Percentiles rank a stretch among this genome's conserved stretches.
These are phyloP conservation scores for Ammopiptanthus mongolicus DNA, from an alignment of 306 rosid genomes.

Conservation along the genomic window DNA sequence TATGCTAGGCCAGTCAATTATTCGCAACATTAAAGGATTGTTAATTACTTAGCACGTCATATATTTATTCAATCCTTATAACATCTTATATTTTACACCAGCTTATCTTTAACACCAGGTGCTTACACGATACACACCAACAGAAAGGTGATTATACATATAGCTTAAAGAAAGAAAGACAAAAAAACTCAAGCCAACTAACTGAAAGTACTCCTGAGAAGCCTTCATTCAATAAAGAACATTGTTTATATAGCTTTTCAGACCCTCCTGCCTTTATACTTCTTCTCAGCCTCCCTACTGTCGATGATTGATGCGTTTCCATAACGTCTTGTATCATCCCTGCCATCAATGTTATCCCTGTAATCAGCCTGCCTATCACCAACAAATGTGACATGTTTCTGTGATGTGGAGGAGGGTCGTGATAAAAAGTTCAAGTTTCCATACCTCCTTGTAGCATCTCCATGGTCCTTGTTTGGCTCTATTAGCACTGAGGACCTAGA, in stretches of 20 bases:
- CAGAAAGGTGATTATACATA: background rate
- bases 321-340: conserved; percentile 2
- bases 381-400: background rate
- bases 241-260: background rate
- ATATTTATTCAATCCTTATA: conserved; percentile 4
- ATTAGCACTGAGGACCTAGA: background rate
- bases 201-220: background rate
- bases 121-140: background rate
- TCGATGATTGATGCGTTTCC: background rate
- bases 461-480: background rate
- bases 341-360: background rate
- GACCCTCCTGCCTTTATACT: conserved; percentile 2
- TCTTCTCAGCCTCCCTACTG: conserved; percentile 13
- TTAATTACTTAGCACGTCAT: background rate
- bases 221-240: background rate
- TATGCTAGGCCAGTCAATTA: background rate
- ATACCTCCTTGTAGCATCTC: conserved; percentile 15
- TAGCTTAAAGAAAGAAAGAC: background rate
- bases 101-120: background rate
- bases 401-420: background rate
- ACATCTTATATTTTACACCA: background rate
- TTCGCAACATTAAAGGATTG: background rate
- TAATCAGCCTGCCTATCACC: background rate
- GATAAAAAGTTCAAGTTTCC: background rate
- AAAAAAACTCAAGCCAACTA: background rate